A percentile compares a stretch with the other conserved stretches of the same genome.
These are phyloP conservation scores for Telopea speciosissima DNA, from an alignment of 177 flowering plant genomes.

Conservation along the genomic window DNA sequence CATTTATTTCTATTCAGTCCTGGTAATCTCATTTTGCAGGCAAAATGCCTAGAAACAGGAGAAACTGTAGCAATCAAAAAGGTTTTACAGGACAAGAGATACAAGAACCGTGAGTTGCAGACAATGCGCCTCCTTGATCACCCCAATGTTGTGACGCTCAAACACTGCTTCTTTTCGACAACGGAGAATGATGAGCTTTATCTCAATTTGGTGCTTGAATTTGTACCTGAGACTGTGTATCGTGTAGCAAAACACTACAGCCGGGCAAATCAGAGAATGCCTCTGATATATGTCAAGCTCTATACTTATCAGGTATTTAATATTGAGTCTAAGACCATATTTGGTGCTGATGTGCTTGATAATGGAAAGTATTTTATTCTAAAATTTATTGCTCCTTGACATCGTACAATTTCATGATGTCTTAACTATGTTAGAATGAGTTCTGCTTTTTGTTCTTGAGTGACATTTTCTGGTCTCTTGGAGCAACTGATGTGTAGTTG, in stretches of 20 bases:
- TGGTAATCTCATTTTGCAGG: constrained; percentile 23
- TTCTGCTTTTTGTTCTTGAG: neutral
- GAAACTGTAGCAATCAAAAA: constrained; percentile 52
- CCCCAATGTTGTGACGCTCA: constrained; percentile 47
- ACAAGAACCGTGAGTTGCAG: constrained; percentile 1
- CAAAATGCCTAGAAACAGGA: constrained; percentile 52
- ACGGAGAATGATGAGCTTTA: constrained; percentile 51
- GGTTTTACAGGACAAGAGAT: constrained; percentile 5
- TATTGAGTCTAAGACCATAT: neutral
- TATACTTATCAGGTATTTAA: constrained; percentile 2
- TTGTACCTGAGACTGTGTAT: constrained; percentile 3
- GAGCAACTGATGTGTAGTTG: neutral
- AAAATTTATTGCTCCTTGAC: too few species aligned
- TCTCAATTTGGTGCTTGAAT: constrained; percentile 45
- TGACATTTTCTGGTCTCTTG: neutral
- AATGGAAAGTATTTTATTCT: too few species aligned
- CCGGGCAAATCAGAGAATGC: neutral
- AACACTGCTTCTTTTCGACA: constrained; percentile 67
- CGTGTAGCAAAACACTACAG: constrained; percentile 1
- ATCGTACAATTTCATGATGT: too few species aligned
- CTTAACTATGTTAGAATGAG: neutral
- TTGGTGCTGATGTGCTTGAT: neutral
- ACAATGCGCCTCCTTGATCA: constrained; percentile 34
- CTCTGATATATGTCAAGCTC: constrained; percentile 1
- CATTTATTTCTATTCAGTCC: neutral